phyloP scores from a whole-genome alignment of 202 grass and related monocot genomes.

The Elaeis oleifera region DNA sequence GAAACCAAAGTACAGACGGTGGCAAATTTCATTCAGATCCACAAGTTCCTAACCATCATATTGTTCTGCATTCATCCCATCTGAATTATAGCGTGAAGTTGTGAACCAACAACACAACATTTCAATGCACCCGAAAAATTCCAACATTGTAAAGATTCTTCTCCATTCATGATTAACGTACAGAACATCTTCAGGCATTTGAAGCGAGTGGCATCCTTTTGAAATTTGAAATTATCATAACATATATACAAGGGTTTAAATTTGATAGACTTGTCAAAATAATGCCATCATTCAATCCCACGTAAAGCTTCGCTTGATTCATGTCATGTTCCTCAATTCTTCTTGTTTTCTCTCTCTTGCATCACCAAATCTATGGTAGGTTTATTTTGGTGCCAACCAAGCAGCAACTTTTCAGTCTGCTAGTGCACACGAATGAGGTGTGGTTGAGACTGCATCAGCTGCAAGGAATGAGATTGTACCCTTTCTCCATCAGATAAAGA shows the following conservation, averaged over 20 bases:
- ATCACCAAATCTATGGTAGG: not conserved
- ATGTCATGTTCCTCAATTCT: not conserved
- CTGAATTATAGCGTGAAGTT: too few relatives aligned
- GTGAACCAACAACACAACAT: too few relatives aligned
- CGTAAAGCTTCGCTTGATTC: not conserved
- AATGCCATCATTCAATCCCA: too few relatives aligned
- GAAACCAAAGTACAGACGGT: too few relatives aligned
- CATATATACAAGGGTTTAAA: slow-evolving; percentile 7
- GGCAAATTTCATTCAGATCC: too few relatives aligned
- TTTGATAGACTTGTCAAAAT: too few relatives aligned
- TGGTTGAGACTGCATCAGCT: slow-evolving; percentile 13
- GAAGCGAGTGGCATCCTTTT: slow-evolving; percentile 37
- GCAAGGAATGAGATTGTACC: not conserved
- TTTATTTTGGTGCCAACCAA: not conserved
- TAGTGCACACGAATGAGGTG: slow-evolving; percentile 31
- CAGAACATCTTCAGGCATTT: slow-evolving; percentile 28
- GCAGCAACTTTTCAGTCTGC: not conserved
- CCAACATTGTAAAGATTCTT: too few relatives aligned
- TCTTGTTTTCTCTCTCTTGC: not conserved
- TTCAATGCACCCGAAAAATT: too few relatives aligned
- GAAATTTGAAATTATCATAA: slow-evolving; percentile 9
- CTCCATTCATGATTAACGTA: slow-evolving; percentile 5
- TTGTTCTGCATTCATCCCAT: too few relatives aligned
- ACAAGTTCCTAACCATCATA: too few relatives aligned
- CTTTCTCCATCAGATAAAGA: too few relatives aligned